Conservation (phyloP, 2,329 filamentous ascomycete species). For the Stagonosporopsis tanaceti region DNA sequence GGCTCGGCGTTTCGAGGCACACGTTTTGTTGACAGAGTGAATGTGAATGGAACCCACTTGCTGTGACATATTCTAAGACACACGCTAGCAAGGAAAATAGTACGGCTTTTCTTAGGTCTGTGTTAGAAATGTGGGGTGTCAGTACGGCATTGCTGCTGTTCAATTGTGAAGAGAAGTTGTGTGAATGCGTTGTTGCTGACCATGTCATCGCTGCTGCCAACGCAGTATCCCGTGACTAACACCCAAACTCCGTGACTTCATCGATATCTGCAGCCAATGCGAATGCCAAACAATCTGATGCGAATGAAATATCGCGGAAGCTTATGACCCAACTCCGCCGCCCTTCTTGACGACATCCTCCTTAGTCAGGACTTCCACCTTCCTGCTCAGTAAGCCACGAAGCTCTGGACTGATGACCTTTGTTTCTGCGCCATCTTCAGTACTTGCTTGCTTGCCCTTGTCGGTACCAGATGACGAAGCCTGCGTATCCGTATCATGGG, state of each 20-base stretch:
- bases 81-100: background rate
- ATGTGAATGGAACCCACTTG: background rate
- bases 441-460: slow-evolving; percentile 46
- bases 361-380: slow-evolving; percentile 63
- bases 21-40: background rate
- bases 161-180: background rate
- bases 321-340: slow-evolving; percentile 12
- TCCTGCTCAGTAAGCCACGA: slow-evolving; percentile 66
- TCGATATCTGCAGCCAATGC: slow-evolving; percentile 3
- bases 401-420: slow-evolving; percentile 71
- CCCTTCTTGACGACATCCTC: slow-evolving; percentile 41
- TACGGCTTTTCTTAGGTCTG: background rate
- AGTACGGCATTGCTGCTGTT: background rate
- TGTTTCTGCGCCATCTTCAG: slow-evolving; percentile 42
- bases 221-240: slow-evolving; percentile 1
- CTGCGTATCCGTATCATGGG: slow-evolving; percentile 28
- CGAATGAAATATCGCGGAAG: background rate
- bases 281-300: slow-evolving; percentile 17
- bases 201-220: background rate
- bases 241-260: slow-evolving; percentile 3
- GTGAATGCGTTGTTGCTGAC: background rate
- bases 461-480: slow-evolving; percentile 41
- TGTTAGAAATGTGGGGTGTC: no score
- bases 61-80: background rate
- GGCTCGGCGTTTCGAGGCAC: background rate